phyloP scores from a whole-genome alignment of 139 green algal species.

The Chlorella sp. region DNA sequence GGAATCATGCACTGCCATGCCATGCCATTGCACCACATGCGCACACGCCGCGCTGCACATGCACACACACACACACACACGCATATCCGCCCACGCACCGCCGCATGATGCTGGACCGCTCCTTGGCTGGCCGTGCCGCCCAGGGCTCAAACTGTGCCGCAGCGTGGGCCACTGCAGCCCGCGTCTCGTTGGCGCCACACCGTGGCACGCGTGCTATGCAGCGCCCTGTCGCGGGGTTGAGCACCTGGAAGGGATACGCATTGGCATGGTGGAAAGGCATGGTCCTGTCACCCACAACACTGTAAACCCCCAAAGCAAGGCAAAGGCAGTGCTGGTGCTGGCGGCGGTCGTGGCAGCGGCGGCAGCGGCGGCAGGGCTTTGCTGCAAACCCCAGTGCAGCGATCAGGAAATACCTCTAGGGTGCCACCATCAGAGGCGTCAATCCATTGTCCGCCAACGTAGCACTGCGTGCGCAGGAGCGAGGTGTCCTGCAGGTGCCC shows the following conservation, averaged over 20 bases:
- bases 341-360: too few species aligned
- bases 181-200: constrained; percentile 66
- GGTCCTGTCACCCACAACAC: too few species aligned
- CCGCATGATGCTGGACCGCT: constrained; percentile 68
- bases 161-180: constrained; percentile 75
- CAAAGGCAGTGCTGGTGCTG: background rate
- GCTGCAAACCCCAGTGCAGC: background rate
- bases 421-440: constrained; percentile 1
- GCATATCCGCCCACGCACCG: constrained; percentile 45
- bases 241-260: constrained; percentile 58
- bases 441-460: constrained; percentile 25
- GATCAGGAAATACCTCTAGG: constrained; percentile 3
- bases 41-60: too few species aligned
- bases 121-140: constrained; percentile 62
- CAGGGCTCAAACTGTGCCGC: constrained; percentile 70
- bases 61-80: too few species aligned
- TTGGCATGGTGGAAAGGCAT: background rate
- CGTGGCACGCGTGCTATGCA: constrained; percentile 68
- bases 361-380: background rate
- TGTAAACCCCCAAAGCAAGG: too few species aligned
- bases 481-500: constrained; percentile 8
- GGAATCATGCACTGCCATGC: too few species aligned
- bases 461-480: constrained; percentile 21
- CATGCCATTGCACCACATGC: too few species aligned
- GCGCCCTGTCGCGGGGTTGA: constrained; percentile 82